Base-by-base conservation (phyloP, 108 stramenopile genomes). In the Asterionellopsis glacialis region DNA sequence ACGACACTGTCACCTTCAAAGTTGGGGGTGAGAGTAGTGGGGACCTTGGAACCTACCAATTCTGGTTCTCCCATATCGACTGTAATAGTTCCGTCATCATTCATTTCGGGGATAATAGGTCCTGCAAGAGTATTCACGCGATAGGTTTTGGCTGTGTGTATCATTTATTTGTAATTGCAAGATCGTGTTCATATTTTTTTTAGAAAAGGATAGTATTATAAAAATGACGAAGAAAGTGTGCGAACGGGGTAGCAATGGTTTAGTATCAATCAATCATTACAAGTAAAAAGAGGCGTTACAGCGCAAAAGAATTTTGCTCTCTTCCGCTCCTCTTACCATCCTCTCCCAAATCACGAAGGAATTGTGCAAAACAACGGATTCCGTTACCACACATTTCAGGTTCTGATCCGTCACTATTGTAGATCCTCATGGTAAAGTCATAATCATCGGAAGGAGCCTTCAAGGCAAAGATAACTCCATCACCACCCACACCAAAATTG, bases 371-470 rank as follows among this genome's bases (percentile, higher is more conserved):
- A 71, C 96, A 96, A 41, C 98, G 88, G 63, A 98, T 98, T 10
- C 98, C 98, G 73, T 98, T 98, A 16, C 98, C 98, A 69, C 98
- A 98, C 98, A 98, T 98, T 74, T 98, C 96, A 23, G 98, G 96
- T 77, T 97, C 95, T 25, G 74, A 81, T 52, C 93, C 93, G 70
- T 95, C 95, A 39, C 82, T 83, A 67, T 98, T 98, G 88, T 96
- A 96, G 55, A 98, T 98, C 56, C 95, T 64, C 98, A 98, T 98
- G 26, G 83, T 70, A 68, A 95, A 96, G 64, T 98, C 96, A 65
- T 77, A 91, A 9, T 90, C 90, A 25, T 76, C 80, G 41, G 77
- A 70, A 5, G 89, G 87, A 7, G 93, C 84, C 50, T 89, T 83
- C 47, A 98, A 66, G 1, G 94, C 98, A 64, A 98, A 98, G 72